Base-by-base conservation (phyloP, 345 rosid species). In the Noccaea bulbosa region DNA sequence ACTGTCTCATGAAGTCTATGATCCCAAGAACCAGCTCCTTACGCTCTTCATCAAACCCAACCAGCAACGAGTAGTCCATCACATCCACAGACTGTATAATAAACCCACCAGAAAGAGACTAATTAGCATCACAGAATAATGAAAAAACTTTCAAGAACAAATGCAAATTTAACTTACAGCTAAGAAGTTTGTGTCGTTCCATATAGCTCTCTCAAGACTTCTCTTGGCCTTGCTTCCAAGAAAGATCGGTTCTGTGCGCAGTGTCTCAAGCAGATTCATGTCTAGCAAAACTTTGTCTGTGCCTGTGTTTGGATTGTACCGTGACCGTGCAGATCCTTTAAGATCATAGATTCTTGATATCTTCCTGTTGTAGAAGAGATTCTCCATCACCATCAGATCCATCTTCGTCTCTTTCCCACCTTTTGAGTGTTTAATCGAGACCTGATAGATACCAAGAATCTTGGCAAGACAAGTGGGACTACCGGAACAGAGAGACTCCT, bases 391-490 rank as follows among this genome's bases (percentile, higher is more conserved):
- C 93, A 90, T 88, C 47, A 92, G 48, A 81, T 95, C 97, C 91
- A 92, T 88, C 80, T 92, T 95, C 17, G 75, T 88, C 78, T 95
- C 99, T 77, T 83, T 95, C 53, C 97, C 94, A 65, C 98, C 92
- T 79, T 80, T 88, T 32, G 80, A 75, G 74, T 90, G 81, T 81
- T 87, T 92, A n/a, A 85, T 80, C 5, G 87, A 87, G 33, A 95
- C 98, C 99, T 95, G 99, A 80, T 92, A 95, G 56, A 95, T 89
- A 63, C 99, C 99, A 48, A 95, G 96, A 70, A 95, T 56, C 84
- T 95, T 95, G 30, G 97, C 99, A 45, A 95, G 93, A 80, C 98
- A 95, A 34, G 98, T 90, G n/a, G 99, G 99, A 78, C 96, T 84
- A 11, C 88, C 83, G 2, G 92, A 80, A 72, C 68, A 80, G 20